phyloP scores from a whole-genome alignment of 495 filamentous ascomycete genomes.

The Aspergillus mulundensis region DNA sequence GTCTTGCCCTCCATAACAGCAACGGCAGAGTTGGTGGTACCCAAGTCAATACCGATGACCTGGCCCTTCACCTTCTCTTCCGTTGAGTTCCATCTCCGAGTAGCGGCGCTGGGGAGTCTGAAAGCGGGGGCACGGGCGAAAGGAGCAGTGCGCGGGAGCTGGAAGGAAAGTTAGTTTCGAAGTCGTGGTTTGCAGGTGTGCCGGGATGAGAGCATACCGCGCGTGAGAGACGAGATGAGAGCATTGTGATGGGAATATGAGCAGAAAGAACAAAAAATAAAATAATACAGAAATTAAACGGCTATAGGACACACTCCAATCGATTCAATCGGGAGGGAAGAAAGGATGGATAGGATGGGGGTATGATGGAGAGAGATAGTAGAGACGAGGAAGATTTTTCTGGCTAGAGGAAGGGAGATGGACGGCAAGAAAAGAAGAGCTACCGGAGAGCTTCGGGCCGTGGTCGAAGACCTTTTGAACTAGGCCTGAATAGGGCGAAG shows the following conservation, averaged over 20 bases:
- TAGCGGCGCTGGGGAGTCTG: constrained; percentile 54
- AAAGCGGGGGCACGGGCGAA: constrained; percentile 50
- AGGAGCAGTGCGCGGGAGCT: constrained; percentile 43
- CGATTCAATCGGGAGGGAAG: constrained; percentile 40
- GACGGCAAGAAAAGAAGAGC: constrained; percentile 24
- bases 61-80: constrained; percentile 89
- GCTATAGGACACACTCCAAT: constrained; percentile 26
- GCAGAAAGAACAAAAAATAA: constrained; percentile 20
- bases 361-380: constrained; percentile 28
- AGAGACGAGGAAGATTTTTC: constrained; percentile 28
- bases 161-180: constrained; percentile 20
- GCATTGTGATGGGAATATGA: constrained; percentile 44
- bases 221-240: constrained; percentile 53
- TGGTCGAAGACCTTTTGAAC: constrained; percentile 26
- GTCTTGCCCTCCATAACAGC: constrained; percentile 96
- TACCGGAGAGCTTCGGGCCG: constrained; percentile 44
- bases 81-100: constrained; percentile 77
- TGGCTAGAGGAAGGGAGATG: constrained; percentile 23
- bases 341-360: constrained; percentile 29
- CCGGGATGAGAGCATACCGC: constrained; percentile 58
- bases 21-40: constrained; percentile 99
- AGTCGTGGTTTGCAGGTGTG: constrained; percentile 17
- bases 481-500: constrained; percentile 28
- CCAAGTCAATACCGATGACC: constrained; percentile 98
- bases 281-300: constrained; percentile 38